Percentiles rank a stretch among this genome's conserved stretches.
These are phyloP conservation scores for Pleurozium schreberi DNA, from an alignment of 225 moss, liverwort and hornwort species.

Conservation along the genomic window DNA sequence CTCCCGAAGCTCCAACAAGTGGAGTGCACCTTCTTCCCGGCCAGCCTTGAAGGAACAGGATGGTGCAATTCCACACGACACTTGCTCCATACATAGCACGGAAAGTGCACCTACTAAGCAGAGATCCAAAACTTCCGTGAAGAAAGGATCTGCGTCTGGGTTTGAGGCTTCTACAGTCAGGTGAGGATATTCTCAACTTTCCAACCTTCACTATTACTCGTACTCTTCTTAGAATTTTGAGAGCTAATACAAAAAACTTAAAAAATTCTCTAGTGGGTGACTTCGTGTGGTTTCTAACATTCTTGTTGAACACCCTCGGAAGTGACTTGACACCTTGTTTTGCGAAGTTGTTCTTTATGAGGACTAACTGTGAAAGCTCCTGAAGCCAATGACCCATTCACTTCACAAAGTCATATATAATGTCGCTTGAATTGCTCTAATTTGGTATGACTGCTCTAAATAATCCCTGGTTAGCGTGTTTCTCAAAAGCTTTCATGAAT, in stretches of 20 bases:
- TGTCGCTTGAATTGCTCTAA: background rate
- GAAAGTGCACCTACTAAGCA: background rate
- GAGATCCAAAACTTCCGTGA: background rate
- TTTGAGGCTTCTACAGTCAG: constrained; percentile 11
- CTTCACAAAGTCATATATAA: background rate
- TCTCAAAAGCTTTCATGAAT: background rate
- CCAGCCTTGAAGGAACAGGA: background rate
- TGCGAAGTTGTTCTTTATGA: background rate
- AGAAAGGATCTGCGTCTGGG: background rate
- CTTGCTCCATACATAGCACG: background rate
- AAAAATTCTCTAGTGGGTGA: background rate
- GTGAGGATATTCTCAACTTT: background rate
- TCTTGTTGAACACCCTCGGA: background rate
- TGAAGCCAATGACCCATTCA: background rate
- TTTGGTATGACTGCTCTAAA: background rate
- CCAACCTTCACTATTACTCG: background rate
- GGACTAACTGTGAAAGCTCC: background rate
- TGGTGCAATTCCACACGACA: background rate
- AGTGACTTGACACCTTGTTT: background rate
- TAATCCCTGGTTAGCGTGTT: background rate
- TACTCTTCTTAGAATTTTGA: background rate
- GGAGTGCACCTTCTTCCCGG: background rate
- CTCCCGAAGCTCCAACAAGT: background rate
- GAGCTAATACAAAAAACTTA: background rate
- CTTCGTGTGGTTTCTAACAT: background rate